Evolutionary conservation across 1,284 basidiomycete genomes (phyloP), one percentile per base, ranked within the genome.

Genomic region (Puccinia triticina): DNA sequence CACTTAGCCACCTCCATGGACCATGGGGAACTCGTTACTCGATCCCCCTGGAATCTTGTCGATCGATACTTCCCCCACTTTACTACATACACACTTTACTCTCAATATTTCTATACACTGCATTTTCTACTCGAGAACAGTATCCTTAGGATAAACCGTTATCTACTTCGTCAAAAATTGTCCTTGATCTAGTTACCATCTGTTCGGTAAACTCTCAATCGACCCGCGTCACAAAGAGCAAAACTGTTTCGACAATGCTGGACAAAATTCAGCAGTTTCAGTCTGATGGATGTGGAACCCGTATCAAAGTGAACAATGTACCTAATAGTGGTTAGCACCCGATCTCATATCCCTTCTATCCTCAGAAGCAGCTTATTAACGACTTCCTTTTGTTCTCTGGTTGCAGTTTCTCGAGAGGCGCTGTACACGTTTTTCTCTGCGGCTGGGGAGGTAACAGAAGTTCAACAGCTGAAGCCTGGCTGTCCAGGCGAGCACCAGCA

Each of bases 261-360:
- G 69, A 72, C 69, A 29, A 72, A 26, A 72, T 46, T 72, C 69
- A 72, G 69, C 69, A 72, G 69, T 72, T 72, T 71, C 69, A 72
- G 69, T 53, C 69, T 37, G 46, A 72, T 32, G 69, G 69, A 50
- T 53, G 50, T 53, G 46, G 69, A 18, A 50, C 69, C 46, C 69
- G 69, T 26, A 72, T 72, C 50, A 72, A 72, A 72, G 69, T 72
- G 46, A 48, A 72, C 18, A 48, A 72, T 72, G 69, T 50, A 32
- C 69, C 69, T 23, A 53, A 53, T 2, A 72, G 50, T 34, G 69
- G 69, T 72, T 26, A 72, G 69, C 69, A 29, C 26, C 32, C 16
- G n/a, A 72, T 48, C 46, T 8, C 18, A 29, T 16, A 34, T 11
- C 69, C 32, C 26, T 4, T 29, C 14, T 29, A 50, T 50, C 32